Conservation (phyloP, 176 grass and related monocot species). For the Triticum urartu region DNA sequence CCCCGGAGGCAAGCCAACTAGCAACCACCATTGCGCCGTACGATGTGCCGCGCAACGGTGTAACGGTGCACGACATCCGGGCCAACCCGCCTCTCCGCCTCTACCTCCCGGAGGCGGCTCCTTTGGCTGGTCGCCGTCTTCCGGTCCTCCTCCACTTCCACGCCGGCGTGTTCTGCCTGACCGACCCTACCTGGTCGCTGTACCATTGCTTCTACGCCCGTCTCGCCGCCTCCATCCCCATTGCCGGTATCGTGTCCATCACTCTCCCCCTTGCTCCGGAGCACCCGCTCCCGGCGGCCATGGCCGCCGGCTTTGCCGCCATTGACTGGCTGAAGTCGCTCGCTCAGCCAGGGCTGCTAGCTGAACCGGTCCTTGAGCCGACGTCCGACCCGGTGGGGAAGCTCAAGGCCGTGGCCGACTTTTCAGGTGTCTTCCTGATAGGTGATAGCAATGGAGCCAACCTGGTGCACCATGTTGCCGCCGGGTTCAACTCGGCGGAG, state of each 20-base stretch:
- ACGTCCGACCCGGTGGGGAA: background rate
- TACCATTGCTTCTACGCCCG: background rate
- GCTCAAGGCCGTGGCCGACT: background rate
- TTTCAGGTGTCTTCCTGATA: background rate
- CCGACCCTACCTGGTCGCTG: background rate
- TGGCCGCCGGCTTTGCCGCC: background rate
- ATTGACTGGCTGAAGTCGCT: background rate
- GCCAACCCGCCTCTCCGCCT: background rate
- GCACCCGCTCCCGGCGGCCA: slow-evolving; percentile 1
- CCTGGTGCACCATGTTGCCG: background rate
- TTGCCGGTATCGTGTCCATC: slow-evolving; percentile 1
- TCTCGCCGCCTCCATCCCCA: background rate
- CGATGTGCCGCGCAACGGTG: background rate
- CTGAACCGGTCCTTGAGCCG: background rate
- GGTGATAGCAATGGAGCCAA: slow-evolving; percentile 15
- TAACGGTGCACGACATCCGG: background rate
- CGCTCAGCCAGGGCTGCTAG: background rate
- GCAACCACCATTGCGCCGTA: background rate
- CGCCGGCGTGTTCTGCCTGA: background rate
- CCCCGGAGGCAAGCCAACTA: background rate
- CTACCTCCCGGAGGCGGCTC: background rate
- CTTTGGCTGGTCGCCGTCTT: background rate
- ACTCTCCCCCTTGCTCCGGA: background rate
- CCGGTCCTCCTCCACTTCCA: slow-evolving; percentile 18
- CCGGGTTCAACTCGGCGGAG: background rate